Percentiles rank a stretch among this genome's conserved stretches.
Conservation (phyloP, 495 filamentous ascomycete genomes). For the Xylaria nigripes region DNA sequence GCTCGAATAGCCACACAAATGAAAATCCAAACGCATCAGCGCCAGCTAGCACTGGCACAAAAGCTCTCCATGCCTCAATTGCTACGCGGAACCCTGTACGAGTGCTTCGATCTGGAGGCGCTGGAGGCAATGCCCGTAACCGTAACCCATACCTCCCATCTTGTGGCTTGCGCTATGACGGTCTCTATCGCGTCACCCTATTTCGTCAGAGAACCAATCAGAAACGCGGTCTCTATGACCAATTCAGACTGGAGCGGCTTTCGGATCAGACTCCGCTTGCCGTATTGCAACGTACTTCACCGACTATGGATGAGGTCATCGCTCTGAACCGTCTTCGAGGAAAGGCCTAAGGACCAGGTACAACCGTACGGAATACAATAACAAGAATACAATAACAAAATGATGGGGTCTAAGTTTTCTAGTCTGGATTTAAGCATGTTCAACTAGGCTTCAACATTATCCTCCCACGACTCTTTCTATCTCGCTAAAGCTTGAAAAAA, state of each 20-base stretch:
- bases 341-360: not conserved
- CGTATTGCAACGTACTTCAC: constrained; percentile 16
- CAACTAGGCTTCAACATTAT: no score
- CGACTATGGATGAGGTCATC: constrained; percentile 14
- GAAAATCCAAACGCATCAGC: constrained; percentile 11
- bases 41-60: constrained; percentile 24
- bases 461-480: no score
- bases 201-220: constrained; percentile 3
- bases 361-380: not conserved
- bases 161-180: constrained; percentile 46
- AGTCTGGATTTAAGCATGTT: not conserved
- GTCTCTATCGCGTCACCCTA: constrained; percentile 37
- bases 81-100: constrained; percentile 29
- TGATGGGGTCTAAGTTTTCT: not conserved
- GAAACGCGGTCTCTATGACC: constrained; percentile 29
- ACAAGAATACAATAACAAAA: no score
- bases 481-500: no score
- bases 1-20: constrained; percentile 29
- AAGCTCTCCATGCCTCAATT: constrained; percentile 28
- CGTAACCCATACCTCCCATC: constrained; percentile 24
- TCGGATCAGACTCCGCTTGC: constrained; percentile 22
- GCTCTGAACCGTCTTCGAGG: constrained; percentile 3
- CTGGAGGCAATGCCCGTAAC: not conserved
- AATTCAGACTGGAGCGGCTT: constrained; percentile 36
- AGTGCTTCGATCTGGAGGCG: constrained; percentile 35